Conservation (phyloP, 2,329 filamentous ascomycete genomes). For the Verticillium zaregamsianum region DNA sequence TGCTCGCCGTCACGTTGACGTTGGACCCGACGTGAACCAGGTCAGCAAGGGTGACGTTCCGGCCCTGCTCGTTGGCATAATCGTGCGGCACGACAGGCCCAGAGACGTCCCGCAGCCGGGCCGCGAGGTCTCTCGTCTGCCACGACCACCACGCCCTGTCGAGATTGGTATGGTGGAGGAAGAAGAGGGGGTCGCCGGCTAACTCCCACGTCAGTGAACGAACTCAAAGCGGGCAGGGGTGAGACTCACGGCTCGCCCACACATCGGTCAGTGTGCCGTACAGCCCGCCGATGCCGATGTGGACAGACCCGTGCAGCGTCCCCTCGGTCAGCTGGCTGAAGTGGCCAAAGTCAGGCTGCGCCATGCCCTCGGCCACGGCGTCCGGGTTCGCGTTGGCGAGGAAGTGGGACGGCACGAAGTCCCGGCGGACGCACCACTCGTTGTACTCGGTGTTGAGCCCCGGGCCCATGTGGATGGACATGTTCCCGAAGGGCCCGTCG, state of each 20-base stretch:
- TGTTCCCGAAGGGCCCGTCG: constrained; percentile 2
- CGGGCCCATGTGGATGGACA: not conserved
- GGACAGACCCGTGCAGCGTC: constrained; percentile 5
- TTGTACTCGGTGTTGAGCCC: constrained; percentile 25
- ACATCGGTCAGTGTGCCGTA: not conserved
- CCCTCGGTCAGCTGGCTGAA: constrained; percentile 31
- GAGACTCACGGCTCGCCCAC: too few relatives aligned
- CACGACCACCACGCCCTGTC: constrained; percentile 22
- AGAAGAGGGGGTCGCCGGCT: constrained; percentile 22
- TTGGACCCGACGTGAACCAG: too few relatives aligned
- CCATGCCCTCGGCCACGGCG: constrained; percentile 20
- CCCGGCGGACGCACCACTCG: constrained; percentile 22
- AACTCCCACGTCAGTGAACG: too few relatives aligned
- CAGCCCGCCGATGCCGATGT: constrained; percentile 5
- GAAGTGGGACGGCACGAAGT: too few relatives aligned
- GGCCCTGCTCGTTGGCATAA: not conserved
- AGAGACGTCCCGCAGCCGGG: not conserved
- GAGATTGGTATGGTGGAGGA: constrained; percentile 21
- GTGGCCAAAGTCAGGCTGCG: constrained; percentile 20
- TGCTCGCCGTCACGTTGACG: not conserved
- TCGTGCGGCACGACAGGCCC: not conserved
- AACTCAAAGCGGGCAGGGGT: too few relatives aligned
- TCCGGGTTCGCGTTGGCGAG: too few relatives aligned
- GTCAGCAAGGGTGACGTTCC: not conserved
- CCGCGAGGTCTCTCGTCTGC: constrained; percentile 16